phyloP scores from a whole-genome alignment of 441 rosid species.

The Biscutella auriculata region DNA sequence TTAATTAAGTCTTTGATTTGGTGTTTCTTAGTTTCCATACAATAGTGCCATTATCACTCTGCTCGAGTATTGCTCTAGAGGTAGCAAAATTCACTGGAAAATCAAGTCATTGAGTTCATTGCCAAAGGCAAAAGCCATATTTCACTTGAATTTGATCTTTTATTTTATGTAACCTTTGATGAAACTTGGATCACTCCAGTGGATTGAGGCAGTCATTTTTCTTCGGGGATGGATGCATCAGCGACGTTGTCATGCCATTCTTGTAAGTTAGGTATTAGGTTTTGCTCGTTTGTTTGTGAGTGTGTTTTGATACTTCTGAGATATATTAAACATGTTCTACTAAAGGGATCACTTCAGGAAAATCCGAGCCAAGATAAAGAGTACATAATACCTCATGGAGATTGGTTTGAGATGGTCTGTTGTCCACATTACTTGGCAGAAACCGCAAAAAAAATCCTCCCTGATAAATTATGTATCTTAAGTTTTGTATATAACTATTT shows the following conservation, averaged over 20 bases:
- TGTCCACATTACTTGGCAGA: conserved; percentile 75
- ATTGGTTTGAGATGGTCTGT: conserved; percentile 75
- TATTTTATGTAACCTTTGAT: conserved; percentile 22
- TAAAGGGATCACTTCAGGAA: conserved; percentile 45
- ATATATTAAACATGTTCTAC: not conserved
- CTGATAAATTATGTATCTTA: too few relatives aligned
- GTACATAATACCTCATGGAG: conserved; percentile 58
- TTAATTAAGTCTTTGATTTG: not conserved
- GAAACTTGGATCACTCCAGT: conserved; percentile 43
- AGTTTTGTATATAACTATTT: too few relatives aligned
- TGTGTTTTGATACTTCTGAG: too few relatives aligned
- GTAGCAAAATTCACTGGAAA: conserved; percentile 31
- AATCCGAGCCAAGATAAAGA: conserved; percentile 22
- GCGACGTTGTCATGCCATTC: conserved; percentile 42
- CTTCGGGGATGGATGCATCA: conserved; percentile 71
- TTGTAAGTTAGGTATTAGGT: conserved; percentile 27
- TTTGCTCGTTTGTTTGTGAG: not conserved
- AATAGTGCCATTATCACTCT: conserved; percentile 54
- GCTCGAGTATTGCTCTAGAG: conserved; percentile 33
- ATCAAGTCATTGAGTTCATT: conserved; percentile 29
- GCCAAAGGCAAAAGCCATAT: conserved; percentile 29
- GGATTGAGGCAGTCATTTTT: conserved; percentile 50
- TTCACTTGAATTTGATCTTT: conserved; percentile 25
- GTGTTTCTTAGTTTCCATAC: conserved; percentile 37
- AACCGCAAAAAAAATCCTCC: too few relatives aligned